Conservation (phyloP, 805 yeast species). For the Ogataea pini region DNA sequence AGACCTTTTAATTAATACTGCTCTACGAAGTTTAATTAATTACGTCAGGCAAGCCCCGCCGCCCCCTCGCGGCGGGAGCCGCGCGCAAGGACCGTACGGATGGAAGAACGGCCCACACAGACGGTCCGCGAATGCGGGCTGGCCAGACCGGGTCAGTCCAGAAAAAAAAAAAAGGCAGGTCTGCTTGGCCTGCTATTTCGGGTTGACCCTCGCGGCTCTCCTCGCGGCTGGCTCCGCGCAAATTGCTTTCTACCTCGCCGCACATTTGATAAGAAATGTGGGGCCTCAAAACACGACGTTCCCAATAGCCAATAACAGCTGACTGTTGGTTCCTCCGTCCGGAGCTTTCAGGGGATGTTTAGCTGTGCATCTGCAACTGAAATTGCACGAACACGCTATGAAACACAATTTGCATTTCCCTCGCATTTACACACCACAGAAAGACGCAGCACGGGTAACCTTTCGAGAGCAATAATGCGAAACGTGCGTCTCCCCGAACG, state of each 20-base stretch:
- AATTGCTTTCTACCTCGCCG: slow-evolving; percentile 3
- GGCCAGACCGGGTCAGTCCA: too few species aligned
- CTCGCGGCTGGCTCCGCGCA: neutral
- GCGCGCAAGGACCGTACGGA: neutral
- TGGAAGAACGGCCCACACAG: too few species aligned
- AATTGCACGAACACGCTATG: slow-evolving; percentile 7
- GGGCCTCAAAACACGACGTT: slow-evolving; percentile 5
- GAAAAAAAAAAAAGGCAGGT: neutral
- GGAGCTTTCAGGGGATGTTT: too few species aligned
- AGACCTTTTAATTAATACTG: slow-evolving; percentile 7
- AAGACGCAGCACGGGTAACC: neutral
- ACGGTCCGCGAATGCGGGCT: too few species aligned
- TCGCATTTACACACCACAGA: neutral
- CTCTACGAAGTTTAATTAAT: slow-evolving; percentile 8
- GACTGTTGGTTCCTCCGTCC: neutral
- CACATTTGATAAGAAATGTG: slow-evolving; percentile 6
- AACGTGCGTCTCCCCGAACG: too few species aligned
- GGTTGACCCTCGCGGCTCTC: neutral
- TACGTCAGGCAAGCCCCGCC: slow-evolving; percentile 10
- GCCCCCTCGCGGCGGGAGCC: neutral
- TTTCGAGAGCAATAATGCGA: neutral
- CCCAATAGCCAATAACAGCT: neutral
- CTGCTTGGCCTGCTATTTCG: too few species aligned
- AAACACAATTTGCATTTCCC: neutral
- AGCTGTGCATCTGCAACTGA: too few species aligned